Percentiles rank a stretch among this genome's conserved stretches.
Evolutionary conservation across 2,329 filamentous ascomycete genomes (phyloP).

Genomic region (Fusarium sterilihyphosum): DNA sequence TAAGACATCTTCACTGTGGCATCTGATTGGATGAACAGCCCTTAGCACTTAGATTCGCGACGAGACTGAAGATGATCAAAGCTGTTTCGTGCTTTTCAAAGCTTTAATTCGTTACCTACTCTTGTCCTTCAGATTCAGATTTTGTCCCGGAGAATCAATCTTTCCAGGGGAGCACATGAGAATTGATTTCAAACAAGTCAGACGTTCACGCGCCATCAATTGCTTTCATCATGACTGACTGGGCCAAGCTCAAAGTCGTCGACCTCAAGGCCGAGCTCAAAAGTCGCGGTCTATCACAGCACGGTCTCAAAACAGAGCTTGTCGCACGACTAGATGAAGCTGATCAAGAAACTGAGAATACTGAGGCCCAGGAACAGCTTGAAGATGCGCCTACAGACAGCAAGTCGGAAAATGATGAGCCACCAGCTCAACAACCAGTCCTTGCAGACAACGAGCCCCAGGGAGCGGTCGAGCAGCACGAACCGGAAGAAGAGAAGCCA

Average conservation of each 20-base stretch:
- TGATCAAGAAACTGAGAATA: slow-evolving; percentile 20
- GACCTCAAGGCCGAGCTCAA: slow-evolving; percentile 82
- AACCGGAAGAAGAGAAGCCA: slow-evolving; percentile 3
- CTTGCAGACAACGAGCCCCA: not conserved
- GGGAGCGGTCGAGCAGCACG: slow-evolving; percentile 9
- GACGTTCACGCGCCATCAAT: slow-evolving; percentile 14
- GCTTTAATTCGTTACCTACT: slow-evolving; percentile 7
- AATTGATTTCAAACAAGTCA: not conserved
- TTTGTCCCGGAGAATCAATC: not conserved
- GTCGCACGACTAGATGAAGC: slow-evolving; percentile 67
- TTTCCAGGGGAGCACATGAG: not conserved
- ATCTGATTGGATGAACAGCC: slow-evolving; percentile 30
- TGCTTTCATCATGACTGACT: slow-evolving; percentile 58
- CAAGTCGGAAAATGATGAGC: slow-evolving; percentile 15
- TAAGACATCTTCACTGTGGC: not conserved
- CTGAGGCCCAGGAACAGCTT: slow-evolving; percentile 4
- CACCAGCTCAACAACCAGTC: not conserved
- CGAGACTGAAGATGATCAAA: slow-evolving; percentile 33
- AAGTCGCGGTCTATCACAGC: slow-evolving; percentile 72
- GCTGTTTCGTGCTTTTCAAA: slow-evolving; percentile 2
- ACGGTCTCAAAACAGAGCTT: slow-evolving; percentile 77
- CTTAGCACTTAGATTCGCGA: slow-evolving; percentile 36
- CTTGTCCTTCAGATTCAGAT: not conserved
- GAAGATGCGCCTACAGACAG: slow-evolving; percentile 23
- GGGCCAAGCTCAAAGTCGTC: slow-evolving; percentile 73